Evolutionary conservation across 2,329 filamentous ascomycete genomes (phyloP).

Genomic region (Epichloe coenophiala): DNA sequence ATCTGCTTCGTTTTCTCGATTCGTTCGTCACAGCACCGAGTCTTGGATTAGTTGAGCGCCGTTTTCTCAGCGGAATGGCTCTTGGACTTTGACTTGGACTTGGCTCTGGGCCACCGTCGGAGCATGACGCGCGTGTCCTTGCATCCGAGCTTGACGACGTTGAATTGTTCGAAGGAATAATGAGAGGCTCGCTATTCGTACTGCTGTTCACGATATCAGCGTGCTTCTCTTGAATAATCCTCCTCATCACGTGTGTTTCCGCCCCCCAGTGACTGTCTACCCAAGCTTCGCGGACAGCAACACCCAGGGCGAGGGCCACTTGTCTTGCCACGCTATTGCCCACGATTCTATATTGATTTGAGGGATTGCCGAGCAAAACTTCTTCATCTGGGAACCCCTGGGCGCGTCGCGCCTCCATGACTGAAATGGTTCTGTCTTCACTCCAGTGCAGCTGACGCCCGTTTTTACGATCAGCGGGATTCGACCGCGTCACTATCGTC

Average conservation of each 20-base stretch:
- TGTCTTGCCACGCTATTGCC: conserved; percentile 67
- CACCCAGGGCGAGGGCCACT: conserved; percentile 52
- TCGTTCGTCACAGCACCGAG: not conserved
- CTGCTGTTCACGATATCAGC: not conserved
- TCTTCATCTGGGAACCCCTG: conserved; percentile 62
- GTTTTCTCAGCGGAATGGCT: not conserved
- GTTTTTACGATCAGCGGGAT: conserved; percentile 38
- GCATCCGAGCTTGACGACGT: not conserved
- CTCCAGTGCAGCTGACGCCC: conserved; percentile 51
- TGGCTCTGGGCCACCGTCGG: not conserved
- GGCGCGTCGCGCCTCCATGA: conserved; percentile 54
- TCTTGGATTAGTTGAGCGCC: not conserved
- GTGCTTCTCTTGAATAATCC: not conserved
- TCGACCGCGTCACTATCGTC: conserved; percentile 46
- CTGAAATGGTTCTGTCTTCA: conserved; percentile 44
- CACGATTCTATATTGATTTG: conserved; percentile 49
- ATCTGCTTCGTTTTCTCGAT: not conserved
- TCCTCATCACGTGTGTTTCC: not conserved
- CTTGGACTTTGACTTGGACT: not conserved
- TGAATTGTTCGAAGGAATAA: not conserved
- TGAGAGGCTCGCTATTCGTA: not conserved
- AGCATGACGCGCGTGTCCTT: not conserved
- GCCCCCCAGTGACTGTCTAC: conserved; percentile 9
- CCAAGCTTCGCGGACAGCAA: conserved; percentile 46
- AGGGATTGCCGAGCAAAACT: conserved; percentile 45